Percentiles rank a stretch among this genome's conserved stretches.
phyloP scores from a whole-genome alignment of 129 eudicot species.

The Deinandra increscens region DNA sequence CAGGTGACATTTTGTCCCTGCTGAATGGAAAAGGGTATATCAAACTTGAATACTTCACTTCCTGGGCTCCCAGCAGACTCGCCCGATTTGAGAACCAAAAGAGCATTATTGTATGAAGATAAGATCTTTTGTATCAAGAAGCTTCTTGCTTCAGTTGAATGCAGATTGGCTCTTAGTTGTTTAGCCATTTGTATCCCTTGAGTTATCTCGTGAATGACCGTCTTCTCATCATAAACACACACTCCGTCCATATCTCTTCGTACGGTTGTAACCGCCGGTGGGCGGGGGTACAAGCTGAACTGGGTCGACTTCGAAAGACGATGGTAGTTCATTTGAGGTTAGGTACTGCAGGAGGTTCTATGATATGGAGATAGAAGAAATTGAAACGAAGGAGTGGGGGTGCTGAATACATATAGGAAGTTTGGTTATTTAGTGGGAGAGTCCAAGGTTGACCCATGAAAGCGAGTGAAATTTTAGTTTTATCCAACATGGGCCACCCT shows the following conservation, averaged over 20 bases:
- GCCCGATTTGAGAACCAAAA: slow-evolving; percentile 46
- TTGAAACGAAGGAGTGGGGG: slow-evolving; percentile 1
- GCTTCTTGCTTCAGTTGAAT: too few species aligned
- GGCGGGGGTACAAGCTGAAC: background rate
- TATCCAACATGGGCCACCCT: slow-evolving; percentile 13
- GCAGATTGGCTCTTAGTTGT: too few species aligned
- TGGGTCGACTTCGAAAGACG: slow-evolving; percentile 18
- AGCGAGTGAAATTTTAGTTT: slow-evolving; percentile 22
- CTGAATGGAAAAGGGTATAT: slow-evolving; percentile 21
- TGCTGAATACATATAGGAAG: background rate
- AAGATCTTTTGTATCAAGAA: slow-evolving; percentile 55
- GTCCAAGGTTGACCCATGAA: slow-evolving; percentile 26
- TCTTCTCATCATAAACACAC: slow-evolving; percentile 37
- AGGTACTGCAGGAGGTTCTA: background rate
- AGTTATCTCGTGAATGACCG: slow-evolving; percentile 50
- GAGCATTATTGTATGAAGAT: slow-evolving; percentile 64
- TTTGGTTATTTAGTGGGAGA: background rate
- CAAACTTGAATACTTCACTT: slow-evolving; percentile 33
- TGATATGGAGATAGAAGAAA: background rate
- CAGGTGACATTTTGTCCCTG: slow-evolving; percentile 31
- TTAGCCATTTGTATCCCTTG: too few species aligned
- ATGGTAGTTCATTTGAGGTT: background rate
- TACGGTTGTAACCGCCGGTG: background rate
- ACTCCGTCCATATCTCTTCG: slow-evolving; percentile 39
- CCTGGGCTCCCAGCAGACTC: slow-evolving; percentile 43